These are phyloP conservation scores for Floccularia luteovirens DNA, from an alignment of 768 basidiomycete genomes.

Conservation along the genomic window DNA sequence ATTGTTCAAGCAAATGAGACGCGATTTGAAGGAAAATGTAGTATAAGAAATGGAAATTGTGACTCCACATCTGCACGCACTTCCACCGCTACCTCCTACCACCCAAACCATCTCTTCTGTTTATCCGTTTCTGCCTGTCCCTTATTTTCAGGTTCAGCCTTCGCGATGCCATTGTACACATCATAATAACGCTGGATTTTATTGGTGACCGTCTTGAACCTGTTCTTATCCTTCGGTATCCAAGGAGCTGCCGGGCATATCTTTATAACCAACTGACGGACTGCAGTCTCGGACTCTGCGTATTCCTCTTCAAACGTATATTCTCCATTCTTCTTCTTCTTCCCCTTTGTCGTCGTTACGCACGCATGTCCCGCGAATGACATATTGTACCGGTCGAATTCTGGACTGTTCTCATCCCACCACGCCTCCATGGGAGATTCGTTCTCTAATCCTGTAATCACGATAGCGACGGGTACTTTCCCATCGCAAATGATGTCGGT, in stretches of 20 bases:
- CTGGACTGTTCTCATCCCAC: slow-evolving; percentile 23
- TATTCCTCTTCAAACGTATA: slow-evolving; percentile 14
- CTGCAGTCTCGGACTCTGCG: slow-evolving; percentile 8
- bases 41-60: too few species aligned
- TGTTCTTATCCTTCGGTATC: not conserved
- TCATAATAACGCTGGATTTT: not conserved
- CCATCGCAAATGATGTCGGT: slow-evolving; percentile 23
- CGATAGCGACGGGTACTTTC: slow-evolving; percentile 26
- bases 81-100: too few species aligned
- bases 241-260: not conserved
- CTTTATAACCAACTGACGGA: slow-evolving; percentile 6
- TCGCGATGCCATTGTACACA: not conserved
- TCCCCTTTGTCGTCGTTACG: slow-evolving; percentile 15
- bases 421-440: slow-evolving; percentile 28
- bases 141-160: too few species aligned
- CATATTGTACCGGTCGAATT: slow-evolving; percentile 19
- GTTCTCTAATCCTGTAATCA: slow-evolving; percentile 30
- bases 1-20: too few species aligned
- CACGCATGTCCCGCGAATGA: slow-evolving; percentile 26
- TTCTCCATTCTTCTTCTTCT: slow-evolving; percentile 8
- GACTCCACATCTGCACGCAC: too few species aligned
- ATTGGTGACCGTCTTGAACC: not conserved
- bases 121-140: too few species aligned
- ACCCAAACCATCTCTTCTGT: too few species aligned
- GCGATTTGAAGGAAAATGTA: too few species aligned